Evolutionary conservation across 192 early-diverging fungal genomes (phyloP).

Genomic region (Backusella liffmaniae): DNA sequence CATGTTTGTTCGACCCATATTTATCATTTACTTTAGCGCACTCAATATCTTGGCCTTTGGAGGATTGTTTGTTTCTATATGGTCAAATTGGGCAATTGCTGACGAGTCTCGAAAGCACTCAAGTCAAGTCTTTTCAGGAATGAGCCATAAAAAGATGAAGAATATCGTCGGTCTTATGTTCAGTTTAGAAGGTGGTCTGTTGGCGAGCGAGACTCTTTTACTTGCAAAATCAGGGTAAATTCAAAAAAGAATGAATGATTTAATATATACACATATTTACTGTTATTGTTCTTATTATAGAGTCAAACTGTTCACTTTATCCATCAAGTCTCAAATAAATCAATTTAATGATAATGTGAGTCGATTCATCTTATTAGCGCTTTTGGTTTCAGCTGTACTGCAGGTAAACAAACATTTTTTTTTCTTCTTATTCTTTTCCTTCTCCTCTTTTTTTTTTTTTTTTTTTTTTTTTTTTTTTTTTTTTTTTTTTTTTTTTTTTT

Average conservation of each 20-base stretch:
- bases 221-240: conserved; percentile 57
- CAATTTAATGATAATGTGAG: conserved; percentile 58
- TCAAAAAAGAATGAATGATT: not conserved
- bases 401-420: conserved; percentile 37
- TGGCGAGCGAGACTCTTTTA: conserved; percentile 58
- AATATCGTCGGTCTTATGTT: conserved; percentile 56
- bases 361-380: conserved; percentile 47
- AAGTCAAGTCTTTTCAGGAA: conserved; percentile 26
- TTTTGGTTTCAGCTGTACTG: conserved; percentile 51
- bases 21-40: conserved; percentile 54
- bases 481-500: not conserved
- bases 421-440: not conserved
- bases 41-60: conserved; percentile 44
- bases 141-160: conserved; percentile 38
- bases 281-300: conserved; percentile 17
- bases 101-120: conserved; percentile 29
- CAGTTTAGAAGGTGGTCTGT: conserved; percentile 51
- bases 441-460: not conserved
- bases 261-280: not conserved
- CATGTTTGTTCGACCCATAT: conserved; percentile 42
- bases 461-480: not conserved
- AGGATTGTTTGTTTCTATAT: conserved; percentile 40
- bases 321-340: conserved; percentile 36
- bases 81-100: conserved; percentile 44
- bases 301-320: conserved; percentile 42